Conservation (phyloP, 2,329 filamentous ascomycete genomes). For the Phialophora macrospora region DNA sequence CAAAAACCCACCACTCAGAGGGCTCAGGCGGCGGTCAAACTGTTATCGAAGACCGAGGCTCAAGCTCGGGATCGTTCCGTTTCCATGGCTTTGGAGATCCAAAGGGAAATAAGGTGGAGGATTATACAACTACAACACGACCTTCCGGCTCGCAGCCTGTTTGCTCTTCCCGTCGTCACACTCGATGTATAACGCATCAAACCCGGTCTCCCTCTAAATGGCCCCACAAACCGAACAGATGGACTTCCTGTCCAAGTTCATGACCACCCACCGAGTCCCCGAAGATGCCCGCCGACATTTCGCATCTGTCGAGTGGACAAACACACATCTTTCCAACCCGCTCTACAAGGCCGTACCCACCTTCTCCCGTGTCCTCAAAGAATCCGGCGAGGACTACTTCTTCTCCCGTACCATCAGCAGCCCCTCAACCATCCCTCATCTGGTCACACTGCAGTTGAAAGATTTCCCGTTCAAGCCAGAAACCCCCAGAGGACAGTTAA, state of each 20-base stretch:
- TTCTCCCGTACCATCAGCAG: conserved; percentile 49
- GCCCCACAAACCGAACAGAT: conserved; percentile 23
- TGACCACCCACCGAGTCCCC: conserved; percentile 31
- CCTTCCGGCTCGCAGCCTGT: conserved; percentile 8
- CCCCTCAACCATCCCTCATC: conserved; percentile 48
- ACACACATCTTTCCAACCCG: conserved; percentile 37
- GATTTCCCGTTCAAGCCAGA: conserved; percentile 38
- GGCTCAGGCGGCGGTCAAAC: not conserved
- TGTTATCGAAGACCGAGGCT: conserved; percentile 14
- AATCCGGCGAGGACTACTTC: conserved; percentile 51
- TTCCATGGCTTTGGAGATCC: conserved; percentile 10
- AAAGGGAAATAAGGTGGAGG: conserved; percentile 1
- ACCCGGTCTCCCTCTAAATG: conserved; percentile 1
- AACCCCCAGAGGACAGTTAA: conserved; percentile 34
- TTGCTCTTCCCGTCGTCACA: conserved; percentile 10
- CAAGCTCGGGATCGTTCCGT: conserved; percentile 11
- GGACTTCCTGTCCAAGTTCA: conserved; percentile 37
- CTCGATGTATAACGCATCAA: conserved; percentile 20
- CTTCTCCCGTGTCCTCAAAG: conserved; percentile 48
- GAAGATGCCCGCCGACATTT: conserved; percentile 36
- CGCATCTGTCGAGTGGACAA: conserved; percentile 34
- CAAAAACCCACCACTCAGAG: conserved; percentile 15
- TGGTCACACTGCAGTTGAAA: conserved; percentile 47
- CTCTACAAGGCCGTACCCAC: conserved; percentile 49
- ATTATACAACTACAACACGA: not conserved